Conservation (phyloP, 2,329 filamentous ascomycete species). For the Mycogone perniciosa region DNA sequence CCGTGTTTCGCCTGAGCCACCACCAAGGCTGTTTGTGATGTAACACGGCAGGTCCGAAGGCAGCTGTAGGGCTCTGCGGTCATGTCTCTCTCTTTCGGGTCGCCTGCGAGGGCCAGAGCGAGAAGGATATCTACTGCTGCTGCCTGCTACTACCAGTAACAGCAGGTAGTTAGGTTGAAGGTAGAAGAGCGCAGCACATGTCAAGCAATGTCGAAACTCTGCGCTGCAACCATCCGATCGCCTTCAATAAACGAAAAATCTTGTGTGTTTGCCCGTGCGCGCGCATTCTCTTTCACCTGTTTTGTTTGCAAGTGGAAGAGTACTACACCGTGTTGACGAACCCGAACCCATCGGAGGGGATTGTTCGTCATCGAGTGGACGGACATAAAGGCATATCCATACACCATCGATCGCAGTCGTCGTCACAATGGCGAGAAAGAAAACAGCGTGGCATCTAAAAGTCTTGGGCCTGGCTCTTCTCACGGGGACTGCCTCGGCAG, state of each 20-base stretch:
- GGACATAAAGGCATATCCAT: neutral
- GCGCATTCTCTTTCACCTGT: no score
- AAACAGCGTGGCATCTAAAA: neutral
- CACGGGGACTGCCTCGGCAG: slow-evolving; percentile 19
- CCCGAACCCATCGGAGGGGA: no score
- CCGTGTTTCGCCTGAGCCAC: slow-evolving; percentile 3
- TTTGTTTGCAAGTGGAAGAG: no score
- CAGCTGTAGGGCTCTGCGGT: neutral
- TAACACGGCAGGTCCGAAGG: neutral
- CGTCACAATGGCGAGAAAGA: neutral
- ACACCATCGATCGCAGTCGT: neutral
- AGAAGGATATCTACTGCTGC: neutral
- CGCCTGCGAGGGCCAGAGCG: neutral
- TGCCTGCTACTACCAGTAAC: no score
- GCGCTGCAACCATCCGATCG: no score
- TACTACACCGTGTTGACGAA: no score
- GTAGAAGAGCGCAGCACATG: no score
- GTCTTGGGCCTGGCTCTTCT: slow-evolving; percentile 14
- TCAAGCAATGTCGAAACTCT: no score
- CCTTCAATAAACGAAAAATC: no score
- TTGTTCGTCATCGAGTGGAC: neutral
- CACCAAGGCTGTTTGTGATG: neutral
- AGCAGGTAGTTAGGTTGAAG: no score
- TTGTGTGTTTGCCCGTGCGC: no score
- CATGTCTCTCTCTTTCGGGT: no score